Conservation (phyloP, 2,329 filamentous ascomycete genomes). For the Phialophora macrospora region DNA sequence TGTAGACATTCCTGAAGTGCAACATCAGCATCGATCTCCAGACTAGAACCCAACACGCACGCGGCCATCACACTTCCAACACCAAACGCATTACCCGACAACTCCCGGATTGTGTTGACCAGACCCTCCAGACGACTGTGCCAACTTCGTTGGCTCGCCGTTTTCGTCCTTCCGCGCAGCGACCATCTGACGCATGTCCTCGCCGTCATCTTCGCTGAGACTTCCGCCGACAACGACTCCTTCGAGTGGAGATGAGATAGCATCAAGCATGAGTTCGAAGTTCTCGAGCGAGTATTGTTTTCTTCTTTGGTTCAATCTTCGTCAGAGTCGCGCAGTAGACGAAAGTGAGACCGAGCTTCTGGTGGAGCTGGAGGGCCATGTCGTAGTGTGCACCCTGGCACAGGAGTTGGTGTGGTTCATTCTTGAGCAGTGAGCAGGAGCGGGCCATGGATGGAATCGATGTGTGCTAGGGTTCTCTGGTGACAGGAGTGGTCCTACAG, state of each 20-base stretch:
- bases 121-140: too few relatives aligned
- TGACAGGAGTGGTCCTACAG: not conserved
- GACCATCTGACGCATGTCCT: slow-evolving; percentile 8
- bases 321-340: slow-evolving; percentile 17
- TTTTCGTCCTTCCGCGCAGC: slow-evolving; percentile 3
- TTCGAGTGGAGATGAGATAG: slow-evolving; percentile 8
- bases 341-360: slow-evolving; percentile 6
- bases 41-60: too few relatives aligned
- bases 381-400: slow-evolving; percentile 9
- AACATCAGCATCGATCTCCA: not conserved
- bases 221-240: slow-evolving; percentile 12
- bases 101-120: slow-evolving; percentile 1
- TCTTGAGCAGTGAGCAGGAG: slow-evolving; percentile 9
- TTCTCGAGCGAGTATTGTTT: too few relatives aligned
- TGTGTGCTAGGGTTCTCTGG: not conserved
- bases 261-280: too few relatives aligned
- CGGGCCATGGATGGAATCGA: not conserved
- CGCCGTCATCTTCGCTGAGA: slow-evolving; percentile 11
- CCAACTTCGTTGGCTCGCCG: not conserved
- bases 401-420: slow-evolving; percentile 8
- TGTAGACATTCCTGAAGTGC: not conserved
- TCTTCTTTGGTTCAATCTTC: slow-evolving; percentile 15
- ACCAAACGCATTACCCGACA: slow-evolving; percentile 8
- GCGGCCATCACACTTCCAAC: too few relatives aligned
- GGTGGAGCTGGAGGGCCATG: slow-evolving; percentile 13